A percentile compares a stretch with the other conserved stretches of the same genome.
These are phyloP conservation scores for Pogostemon cablin DNA, from an alignment of 257 asterid species.

Conservation along the genomic window DNA sequence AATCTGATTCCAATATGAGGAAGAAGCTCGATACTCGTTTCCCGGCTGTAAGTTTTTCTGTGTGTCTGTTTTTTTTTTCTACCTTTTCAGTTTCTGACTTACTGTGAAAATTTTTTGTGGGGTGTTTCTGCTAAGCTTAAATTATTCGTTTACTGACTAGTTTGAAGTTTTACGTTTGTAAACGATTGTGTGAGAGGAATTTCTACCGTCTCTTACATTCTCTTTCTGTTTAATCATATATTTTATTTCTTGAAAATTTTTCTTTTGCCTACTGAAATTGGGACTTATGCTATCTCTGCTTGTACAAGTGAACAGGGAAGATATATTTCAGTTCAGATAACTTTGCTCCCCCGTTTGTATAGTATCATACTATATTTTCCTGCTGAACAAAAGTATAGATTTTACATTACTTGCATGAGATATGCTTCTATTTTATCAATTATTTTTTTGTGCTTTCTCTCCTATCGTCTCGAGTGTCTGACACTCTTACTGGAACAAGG, in stretches of 20 bases:
- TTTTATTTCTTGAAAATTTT: background rate
- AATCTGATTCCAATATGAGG: constrained; percentile 54
- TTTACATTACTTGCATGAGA: constrained; percentile 4
- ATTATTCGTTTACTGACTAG: constrained; percentile 18
- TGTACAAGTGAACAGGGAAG: background rate
- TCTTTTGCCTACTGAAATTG: background rate
- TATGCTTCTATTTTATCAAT: background rate
- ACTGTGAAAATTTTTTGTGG: background rate
- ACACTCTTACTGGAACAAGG: background rate
- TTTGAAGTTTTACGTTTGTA: constrained; percentile 8
- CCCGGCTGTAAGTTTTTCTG: constrained; percentile 60
- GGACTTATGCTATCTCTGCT: background rate
- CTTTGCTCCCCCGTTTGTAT: constrained; percentile 4
- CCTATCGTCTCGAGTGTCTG: background rate
- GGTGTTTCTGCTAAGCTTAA: background rate
- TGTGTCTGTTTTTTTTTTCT: background rate
- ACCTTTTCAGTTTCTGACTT: constrained; percentile 5
- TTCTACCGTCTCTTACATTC: constrained; percentile 20
- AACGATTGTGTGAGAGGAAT: constrained; percentile 14
- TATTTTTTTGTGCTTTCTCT: background rate
- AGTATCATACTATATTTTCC: background rate
- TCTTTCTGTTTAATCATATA: background rate
- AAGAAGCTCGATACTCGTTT: constrained; percentile 82
- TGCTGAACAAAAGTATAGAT: constrained; percentile 9
- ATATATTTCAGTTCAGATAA: background rate